Conservation (phyloP, 345 rosid species). For the Hibiscus trionum region DNA sequence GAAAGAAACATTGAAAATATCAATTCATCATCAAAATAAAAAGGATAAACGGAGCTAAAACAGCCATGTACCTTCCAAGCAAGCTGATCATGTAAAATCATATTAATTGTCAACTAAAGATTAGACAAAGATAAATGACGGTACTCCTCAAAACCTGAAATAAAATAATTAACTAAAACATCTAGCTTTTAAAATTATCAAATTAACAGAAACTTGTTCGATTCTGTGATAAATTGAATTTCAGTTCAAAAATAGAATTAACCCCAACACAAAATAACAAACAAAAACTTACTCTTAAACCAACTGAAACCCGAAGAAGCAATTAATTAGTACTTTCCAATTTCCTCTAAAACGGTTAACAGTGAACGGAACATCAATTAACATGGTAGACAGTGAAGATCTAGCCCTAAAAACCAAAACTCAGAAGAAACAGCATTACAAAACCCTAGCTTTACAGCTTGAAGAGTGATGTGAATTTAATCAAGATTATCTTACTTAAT, state of each 20-base stretch:
- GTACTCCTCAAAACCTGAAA: not conserved
- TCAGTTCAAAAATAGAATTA: constrained; percentile 10
- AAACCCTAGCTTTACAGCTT: constrained; percentile 24
- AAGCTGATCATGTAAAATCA: constrained; percentile 1
- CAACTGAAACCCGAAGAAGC: not conserved
- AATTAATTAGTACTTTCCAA: not conserved
- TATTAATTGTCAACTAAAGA: not conserved
- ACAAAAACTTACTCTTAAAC: not conserved
- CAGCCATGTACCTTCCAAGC: not conserved
- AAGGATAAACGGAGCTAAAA: not conserved
- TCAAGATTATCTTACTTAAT: constrained; percentile 10
- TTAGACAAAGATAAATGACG: not conserved
- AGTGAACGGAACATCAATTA: not conserved
- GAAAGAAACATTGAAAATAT: not conserved
- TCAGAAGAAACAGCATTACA: not conserved
- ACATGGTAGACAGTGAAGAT: constrained; percentile 12
- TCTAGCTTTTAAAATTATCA: not conserved
- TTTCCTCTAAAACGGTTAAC: not conserved
- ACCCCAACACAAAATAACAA: not conserved
- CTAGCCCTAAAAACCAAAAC: constrained; percentile 27
- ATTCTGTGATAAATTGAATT: constrained; percentile 7
- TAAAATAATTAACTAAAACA: not conserved
- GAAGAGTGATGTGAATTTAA: constrained; percentile 5
- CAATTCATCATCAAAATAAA: not conserved
- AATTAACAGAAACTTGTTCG: constrained; percentile 13